Percentiles rank a stretch among this genome's conserved stretches.
phyloP scores from a whole-genome alignment of 352 stramenopile species.

The Stramenopiles sp. region DNA sequence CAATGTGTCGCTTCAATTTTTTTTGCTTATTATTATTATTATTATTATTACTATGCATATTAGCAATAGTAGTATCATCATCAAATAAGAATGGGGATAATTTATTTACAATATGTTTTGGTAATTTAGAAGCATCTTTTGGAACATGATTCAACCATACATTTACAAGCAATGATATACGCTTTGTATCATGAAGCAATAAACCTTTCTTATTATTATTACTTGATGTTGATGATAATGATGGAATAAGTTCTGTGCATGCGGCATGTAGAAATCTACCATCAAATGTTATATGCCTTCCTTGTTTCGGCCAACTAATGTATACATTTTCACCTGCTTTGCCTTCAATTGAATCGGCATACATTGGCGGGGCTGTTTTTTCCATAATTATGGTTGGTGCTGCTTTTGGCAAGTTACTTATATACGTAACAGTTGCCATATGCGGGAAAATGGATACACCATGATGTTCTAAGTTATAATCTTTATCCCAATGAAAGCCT shows the following conservation, averaged over 20 bases:
- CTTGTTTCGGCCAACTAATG: slow-evolving; percentile 23
- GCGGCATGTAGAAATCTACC: slow-evolving; percentile 37
- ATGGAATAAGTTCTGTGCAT: slow-evolving; percentile 28
- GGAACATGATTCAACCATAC: slow-evolving; percentile 40
- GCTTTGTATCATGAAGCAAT: slow-evolving; percentile 16
- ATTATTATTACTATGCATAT: too few relatives aligned
- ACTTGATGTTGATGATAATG: slow-evolving; percentile 15
- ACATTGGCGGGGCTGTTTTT: slow-evolving; percentile 18
- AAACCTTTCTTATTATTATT: background rate
- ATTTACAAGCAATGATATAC: slow-evolving; percentile 44
- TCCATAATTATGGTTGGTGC: slow-evolving; percentile 32
- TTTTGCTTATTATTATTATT: too few relatives aligned
- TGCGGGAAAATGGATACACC: slow-evolving; percentile 50
- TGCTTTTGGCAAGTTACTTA: slow-evolving; percentile 24
- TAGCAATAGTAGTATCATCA: background rate
- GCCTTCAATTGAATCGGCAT: slow-evolving; percentile 17
- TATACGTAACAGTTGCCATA: slow-evolving; percentile 43
- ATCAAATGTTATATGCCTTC: slow-evolving; percentile 49
- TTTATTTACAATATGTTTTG: background rate
- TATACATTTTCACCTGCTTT: slow-evolving; percentile 25
- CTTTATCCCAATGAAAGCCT: slow-evolving; percentile 66
- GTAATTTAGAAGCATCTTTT: background rate
- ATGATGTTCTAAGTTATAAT: slow-evolving; percentile 49
- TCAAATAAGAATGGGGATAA: background rate
- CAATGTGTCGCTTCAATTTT: too few relatives aligned